These are phyloP conservation scores for Malus asiatica DNA, from an alignment of 306 rosid species.

Conservation along the genomic window DNA sequence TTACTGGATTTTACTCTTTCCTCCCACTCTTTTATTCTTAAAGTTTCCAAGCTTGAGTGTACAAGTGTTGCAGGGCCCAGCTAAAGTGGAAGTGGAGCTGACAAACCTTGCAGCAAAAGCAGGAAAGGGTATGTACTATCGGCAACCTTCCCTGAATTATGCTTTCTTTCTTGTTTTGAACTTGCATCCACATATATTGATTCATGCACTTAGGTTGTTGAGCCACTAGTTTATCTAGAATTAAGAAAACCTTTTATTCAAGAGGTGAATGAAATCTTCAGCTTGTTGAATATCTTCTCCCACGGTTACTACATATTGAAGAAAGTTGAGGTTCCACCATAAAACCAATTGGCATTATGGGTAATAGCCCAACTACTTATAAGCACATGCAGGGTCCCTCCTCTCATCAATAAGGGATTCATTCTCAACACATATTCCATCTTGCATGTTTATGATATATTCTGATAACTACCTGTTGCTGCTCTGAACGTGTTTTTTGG, in stretches of 20 bases:
- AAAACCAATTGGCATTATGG: too few species aligned
- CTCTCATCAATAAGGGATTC: too few species aligned
- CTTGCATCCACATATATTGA: not conserved
- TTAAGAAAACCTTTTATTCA: not conserved
- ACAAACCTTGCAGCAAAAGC: conserved; percentile 96
- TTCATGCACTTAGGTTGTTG: not conserved
- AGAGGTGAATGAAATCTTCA: not conserved
- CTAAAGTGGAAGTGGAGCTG: conserved; percentile 91
- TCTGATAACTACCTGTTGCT: not conserved
- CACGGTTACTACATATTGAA: not conserved
- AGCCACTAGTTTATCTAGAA: not conserved
- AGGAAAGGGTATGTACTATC: conserved; percentile 65
- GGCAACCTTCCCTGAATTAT: conserved; percentile 1
- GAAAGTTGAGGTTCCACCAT: too few species aligned
- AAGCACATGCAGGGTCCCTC: too few species aligned
- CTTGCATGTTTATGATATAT: not conserved
- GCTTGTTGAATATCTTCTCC: not conserved
- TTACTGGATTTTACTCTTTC: not conserved
- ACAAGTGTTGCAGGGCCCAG: conserved; percentile 56
- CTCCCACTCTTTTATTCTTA: not conserved
- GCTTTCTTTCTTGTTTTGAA: not conserved
- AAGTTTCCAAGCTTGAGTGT: conserved; percentile 3
- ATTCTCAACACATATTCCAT: not conserved
- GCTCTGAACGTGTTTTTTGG: not conserved
- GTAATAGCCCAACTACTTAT: too few species aligned